Percentiles rank a stretch among this genome's conserved stretches.
Evolutionary conservation across 495 filamentous ascomycete genomes (phyloP).

Genomic region (Sphaerosporella brunnea): DNA sequence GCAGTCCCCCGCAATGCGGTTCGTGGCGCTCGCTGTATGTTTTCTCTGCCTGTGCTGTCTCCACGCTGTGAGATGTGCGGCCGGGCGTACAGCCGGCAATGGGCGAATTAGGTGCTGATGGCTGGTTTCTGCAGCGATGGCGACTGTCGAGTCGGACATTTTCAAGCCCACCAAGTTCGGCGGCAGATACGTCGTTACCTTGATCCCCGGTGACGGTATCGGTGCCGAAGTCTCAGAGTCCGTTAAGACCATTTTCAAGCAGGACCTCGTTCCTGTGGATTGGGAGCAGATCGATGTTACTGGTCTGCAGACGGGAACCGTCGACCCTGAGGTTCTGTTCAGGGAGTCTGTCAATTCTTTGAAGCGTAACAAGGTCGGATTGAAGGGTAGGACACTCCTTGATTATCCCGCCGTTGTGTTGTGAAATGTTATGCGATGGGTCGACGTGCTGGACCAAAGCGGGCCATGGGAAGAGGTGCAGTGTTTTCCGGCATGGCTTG

Average conservation of each 20-base stretch:
- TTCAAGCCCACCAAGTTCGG: constrained; percentile 81
- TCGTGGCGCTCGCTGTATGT: constrained; percentile 18
- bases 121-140: constrained; percentile 21
- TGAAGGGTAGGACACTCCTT: constrained; percentile 45
- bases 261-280: constrained; percentile 93
- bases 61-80: neutral
- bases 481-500: no score
- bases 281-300: constrained; percentile 98
- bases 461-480: no score
- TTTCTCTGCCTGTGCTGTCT: constrained; percentile 1
- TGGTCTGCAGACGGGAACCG: constrained; percentile 69
- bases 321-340: constrained; percentile 87
- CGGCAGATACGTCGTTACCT: constrained; percentile 95
- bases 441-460: no score
- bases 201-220: constrained; percentile 96
- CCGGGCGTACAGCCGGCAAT: constrained; percentile 1
- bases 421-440: no score
- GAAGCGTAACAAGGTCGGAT: constrained; percentile 90
- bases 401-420: no score
- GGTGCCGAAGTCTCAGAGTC: constrained; percentile 95
- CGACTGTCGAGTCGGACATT: constrained; percentile 24
- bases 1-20: constrained; percentile 15
- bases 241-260: constrained; percentile 98
- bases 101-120: constrained; percentile 4
- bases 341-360: constrained; percentile 84